A percentile compares a stretch with the other conserved stretches of the same genome.
Conservation (phyloP, 2,329 filamentous ascomycete species). For the Hymenoscyphus albidus region DNA sequence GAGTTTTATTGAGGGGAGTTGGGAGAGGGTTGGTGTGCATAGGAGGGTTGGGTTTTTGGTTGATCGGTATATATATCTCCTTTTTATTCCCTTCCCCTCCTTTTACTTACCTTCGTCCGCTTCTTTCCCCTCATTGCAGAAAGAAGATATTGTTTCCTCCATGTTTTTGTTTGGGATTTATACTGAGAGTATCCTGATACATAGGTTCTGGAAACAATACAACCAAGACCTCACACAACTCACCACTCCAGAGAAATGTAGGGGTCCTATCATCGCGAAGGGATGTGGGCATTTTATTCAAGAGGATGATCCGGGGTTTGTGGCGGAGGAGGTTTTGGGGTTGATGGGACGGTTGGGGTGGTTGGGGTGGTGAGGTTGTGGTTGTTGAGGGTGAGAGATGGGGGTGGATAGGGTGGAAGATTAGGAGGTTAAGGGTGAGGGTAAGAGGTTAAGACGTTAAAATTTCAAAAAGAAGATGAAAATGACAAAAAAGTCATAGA, state of each 20-base stretch:
- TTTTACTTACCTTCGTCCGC: neutral
- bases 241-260: constrained; percentile 29
- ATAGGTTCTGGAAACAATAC: constrained; percentile 35
- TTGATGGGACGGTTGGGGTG: constrained; percentile 37
- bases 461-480: too few species aligned
- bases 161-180: too few species aligned
- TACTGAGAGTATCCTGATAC: neutral
- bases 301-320: constrained; percentile 32
- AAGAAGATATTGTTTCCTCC: too few species aligned
- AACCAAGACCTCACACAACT: constrained; percentile 33
- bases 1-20: constrained; percentile 32
- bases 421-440: neutral
- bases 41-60: constrained; percentile 33
- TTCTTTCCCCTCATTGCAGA: neutral
- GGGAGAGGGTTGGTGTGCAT: constrained; percentile 34
- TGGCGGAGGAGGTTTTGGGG: constrained; percentile 35
- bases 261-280: constrained; percentile 32
- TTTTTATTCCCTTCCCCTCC: neutral
- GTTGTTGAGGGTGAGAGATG: neutral
- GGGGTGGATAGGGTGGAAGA: neutral
- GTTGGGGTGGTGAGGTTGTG: constrained; percentile 19
- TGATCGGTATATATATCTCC: constrained; percentile 29
- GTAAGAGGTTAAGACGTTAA: neutral
- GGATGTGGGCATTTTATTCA: constrained; percentile 37
- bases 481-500: too few species aligned